Conservation (phyloP, 768 basidiomycete species). For the Hypholoma fasciculare region DNA sequence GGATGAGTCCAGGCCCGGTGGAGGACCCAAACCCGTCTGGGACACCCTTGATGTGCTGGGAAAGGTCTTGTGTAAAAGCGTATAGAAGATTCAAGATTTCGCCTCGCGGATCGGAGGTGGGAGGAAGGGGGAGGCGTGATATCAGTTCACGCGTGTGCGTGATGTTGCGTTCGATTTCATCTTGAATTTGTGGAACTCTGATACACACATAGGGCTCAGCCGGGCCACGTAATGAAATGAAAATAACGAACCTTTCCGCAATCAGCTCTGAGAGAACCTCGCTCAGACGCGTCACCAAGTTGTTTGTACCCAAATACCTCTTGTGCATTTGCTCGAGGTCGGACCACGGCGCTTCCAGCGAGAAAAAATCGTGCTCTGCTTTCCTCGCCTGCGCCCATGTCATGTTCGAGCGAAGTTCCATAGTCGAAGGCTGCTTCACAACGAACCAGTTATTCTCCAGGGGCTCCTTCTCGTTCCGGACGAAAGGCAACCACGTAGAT, state of each 20-base stretch:
- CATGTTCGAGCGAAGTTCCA: constrained; percentile 48
- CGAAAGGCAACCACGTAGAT: constrained; percentile 53
- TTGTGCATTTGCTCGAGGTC: constrained; percentile 50
- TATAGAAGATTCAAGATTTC: constrained; percentile 53
- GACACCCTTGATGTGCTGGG: constrained; percentile 49
- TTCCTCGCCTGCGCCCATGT: constrained; percentile 62
- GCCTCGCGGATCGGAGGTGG: constrained; percentile 52
- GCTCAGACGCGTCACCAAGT: constrained; percentile 59
- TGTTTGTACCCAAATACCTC: constrained; percentile 53
- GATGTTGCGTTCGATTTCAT: constrained; percentile 52
- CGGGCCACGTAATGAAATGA: too few relatives aligned
- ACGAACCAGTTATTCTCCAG: constrained; percentile 64
- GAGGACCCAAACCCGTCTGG: constrained; percentile 27
- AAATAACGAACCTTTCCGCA: constrained; percentile 46
- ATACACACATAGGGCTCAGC: background rate
- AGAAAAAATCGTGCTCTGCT: constrained; percentile 59
- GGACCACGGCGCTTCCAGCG: constrained; percentile 50
- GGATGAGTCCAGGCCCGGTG: constrained; percentile 49
- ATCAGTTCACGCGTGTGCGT: constrained; percentile 32
- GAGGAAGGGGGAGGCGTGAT: constrained; percentile 43
- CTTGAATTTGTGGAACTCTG: constrained; percentile 64
- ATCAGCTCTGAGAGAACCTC: constrained; percentile 63
- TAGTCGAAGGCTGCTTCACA: constrained; percentile 54
- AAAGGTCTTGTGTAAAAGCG: constrained; percentile 46
- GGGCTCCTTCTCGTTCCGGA: constrained; percentile 51